Evolutionary conservation across 768 basidiomycete genomes (phyloP).

Genomic region (Tulasnella sp.): DNA sequence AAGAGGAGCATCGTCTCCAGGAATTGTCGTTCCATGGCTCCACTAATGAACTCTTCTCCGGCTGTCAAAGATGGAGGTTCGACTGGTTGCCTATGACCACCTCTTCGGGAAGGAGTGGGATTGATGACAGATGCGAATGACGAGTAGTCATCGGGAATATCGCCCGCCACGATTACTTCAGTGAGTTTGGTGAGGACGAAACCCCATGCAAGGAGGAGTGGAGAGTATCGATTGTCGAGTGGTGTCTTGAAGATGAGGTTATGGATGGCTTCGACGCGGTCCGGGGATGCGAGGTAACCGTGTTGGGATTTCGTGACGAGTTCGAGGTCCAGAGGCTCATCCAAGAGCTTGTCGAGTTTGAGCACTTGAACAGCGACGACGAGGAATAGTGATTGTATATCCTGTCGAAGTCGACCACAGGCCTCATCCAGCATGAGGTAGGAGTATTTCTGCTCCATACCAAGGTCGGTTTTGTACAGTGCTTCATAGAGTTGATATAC

Average conservation of each 20-base stretch:
- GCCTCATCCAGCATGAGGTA: slow-evolving; percentile 64
- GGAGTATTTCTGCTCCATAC: slow-evolving; percentile 46
- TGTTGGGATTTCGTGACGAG: slow-evolving; percentile 25
- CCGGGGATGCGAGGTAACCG: slow-evolving; percentile 45
- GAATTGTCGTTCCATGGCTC: slow-evolving; percentile 3
- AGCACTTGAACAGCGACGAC: slow-evolving; percentile 26
- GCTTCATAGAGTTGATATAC: slow-evolving; percentile 53
- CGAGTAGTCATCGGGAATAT: slow-evolving; percentile 18
- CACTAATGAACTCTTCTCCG: not conserved
- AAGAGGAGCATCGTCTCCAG: slow-evolving; percentile 4
- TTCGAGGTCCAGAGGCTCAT: slow-evolving; percentile 75
- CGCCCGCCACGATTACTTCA: slow-evolving; percentile 30
- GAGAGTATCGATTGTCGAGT: slow-evolving; percentile 48
- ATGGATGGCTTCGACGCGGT: slow-evolving; percentile 53
- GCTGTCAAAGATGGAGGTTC: not conserved
- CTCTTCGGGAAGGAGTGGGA: slow-evolving; percentile 12
- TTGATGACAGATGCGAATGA: slow-evolving; percentile 17
- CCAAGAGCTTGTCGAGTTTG: slow-evolving; percentile 32
- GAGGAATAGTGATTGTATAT: slow-evolving; percentile 64
- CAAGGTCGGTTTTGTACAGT: slow-evolving; percentile 51
- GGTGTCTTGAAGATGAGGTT: slow-evolving; percentile 44
- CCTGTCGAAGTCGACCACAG: slow-evolving; percentile 48
- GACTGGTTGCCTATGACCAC: slow-evolving; percentile 3
- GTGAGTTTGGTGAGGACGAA: slow-evolving; percentile 55
- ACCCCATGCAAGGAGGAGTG: slow-evolving; percentile 72